Conservation (phyloP, 2,329 filamentous ascomycete genomes). For the Aspergillus pseudoviridinutans region DNA sequence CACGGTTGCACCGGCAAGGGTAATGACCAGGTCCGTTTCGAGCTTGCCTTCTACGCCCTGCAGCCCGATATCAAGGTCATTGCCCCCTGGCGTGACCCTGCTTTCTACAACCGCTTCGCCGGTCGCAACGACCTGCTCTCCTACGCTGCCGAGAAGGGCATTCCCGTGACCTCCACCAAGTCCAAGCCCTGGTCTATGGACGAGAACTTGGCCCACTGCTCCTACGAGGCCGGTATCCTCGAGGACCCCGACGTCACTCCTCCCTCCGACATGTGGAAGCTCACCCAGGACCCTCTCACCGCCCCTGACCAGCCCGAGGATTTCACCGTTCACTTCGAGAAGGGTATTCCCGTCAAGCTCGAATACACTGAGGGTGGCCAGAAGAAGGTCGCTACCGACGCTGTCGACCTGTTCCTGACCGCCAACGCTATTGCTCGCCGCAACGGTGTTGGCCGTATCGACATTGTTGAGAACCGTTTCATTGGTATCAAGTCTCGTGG, state of each 20-base stretch:
- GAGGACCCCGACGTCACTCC: constrained; percentile 57
- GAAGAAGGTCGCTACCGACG: constrained; percentile 60
- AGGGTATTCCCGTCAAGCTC: constrained; percentile 69
- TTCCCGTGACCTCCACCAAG: constrained; percentile 48
- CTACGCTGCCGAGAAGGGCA: constrained; percentile 45
- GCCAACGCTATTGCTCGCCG: constrained; percentile 67
- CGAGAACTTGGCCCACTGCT: constrained; percentile 58
- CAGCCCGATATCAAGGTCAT: constrained; percentile 47
- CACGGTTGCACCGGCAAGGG: constrained; percentile 48
- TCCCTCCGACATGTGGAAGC: constrained; percentile 74
- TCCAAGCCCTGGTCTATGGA: constrained; percentile 51
- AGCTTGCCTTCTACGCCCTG: constrained; percentile 48
- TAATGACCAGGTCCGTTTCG: constrained; percentile 49
- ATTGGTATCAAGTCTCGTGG: constrained; percentile 76
- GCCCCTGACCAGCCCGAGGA: constrained; percentile 69
- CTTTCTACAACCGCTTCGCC: constrained; percentile 47
- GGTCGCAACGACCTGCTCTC: constrained; percentile 48
- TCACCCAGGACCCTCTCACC: constrained; percentile 62
- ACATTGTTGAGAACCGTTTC: constrained; percentile 80
- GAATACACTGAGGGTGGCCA: constrained; percentile 49
- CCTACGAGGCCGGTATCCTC: constrained; percentile 68
- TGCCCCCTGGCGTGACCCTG: constrained; percentile 47
- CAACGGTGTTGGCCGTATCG: constrained; percentile 73
- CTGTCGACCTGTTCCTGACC: constrained; percentile 67
- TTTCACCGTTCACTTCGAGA: constrained; percentile 67